Base-by-base conservation (phyloP, 768 basidiomycete species). In the Tricholoma sp. region DNA sequence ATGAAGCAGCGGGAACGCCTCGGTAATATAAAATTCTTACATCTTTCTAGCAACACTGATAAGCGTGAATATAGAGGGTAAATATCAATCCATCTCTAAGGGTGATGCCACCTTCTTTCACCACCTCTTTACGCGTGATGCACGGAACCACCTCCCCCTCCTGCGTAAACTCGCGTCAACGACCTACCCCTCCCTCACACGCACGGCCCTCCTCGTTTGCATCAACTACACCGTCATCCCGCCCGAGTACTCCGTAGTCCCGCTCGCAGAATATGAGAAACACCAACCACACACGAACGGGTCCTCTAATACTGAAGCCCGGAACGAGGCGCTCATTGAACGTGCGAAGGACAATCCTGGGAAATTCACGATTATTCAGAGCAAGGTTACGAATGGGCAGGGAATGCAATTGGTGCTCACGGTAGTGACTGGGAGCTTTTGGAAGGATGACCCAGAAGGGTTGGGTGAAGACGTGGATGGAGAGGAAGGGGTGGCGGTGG, bases 301-400 rank as follows among this genome's bases (percentile, higher is more conserved):
- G 1, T 66, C 68, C 22, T 53, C 55, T 19, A 72, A 70, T 47
- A 61, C 68, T n/a, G 67, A 69, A 55, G 71, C 71, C 32, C 64
- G 74, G n/a, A 73, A 71, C 61, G 71, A 73, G n/a, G 69, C 68
- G 19, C 58, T 74, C 3, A 57, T 77, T 54, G 71, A 76, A 57
- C 67, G 71, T 45, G 72, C 68, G 21, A 60, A 65, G 41, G 60
- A 67, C n/a, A 64, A 72, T 61, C 70, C 69, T n/a, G 71, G 66
- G 5, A 65, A 63, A 24, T 69, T 64, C 52, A 64, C 67, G 19
- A 64, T 74, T 12, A 64, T 76, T 8, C 69, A 74, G 62, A 71
- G 68, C 64, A 64, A 56, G 59, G 65, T 76, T 27, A 64, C 64
- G 22, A 69, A 68, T 50, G 72, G 74, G 10, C 63, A 59, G 49